A percentile compares a stretch with the other conserved stretches of the same genome.
phyloP scores from a whole-genome alignment of 441 rosid species.

The Populus hybrid region DNA sequence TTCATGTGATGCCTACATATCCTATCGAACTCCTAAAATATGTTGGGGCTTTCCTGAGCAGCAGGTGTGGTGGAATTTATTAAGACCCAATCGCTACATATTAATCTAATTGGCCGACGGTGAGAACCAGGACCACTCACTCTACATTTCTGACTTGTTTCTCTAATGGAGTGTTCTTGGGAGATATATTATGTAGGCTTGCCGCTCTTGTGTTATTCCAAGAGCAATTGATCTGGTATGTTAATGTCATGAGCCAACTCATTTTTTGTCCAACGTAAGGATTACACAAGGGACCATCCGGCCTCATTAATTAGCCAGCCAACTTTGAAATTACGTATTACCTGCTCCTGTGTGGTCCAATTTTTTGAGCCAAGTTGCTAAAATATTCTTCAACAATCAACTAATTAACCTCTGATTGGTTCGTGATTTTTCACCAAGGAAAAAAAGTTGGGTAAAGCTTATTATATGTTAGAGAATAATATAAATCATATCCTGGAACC shows the following conservation, averaged over 20 bases:
- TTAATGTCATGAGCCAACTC: constrained; percentile 1
- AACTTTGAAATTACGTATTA: constrained; percentile 4
- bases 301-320: not conserved
- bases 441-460: not conserved
- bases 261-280: constrained; percentile 7
- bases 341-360: not conserved
- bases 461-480: too few species aligned
- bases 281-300: constrained; percentile 6
- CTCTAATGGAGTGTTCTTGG: not conserved
- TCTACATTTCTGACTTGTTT: constrained; percentile 6
- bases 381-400: not conserved
- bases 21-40: not conserved
- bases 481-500: too few species aligned
- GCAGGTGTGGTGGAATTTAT: not conserved
- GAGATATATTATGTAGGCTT: not conserved
- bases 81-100: not conserved
- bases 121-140: not conserved
- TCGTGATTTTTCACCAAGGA: not conserved
- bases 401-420: not conserved
- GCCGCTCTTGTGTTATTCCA: not conserved
- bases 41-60: not conserved
- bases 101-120: not conserved
- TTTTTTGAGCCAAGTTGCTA: not conserved
- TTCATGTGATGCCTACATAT: constrained; percentile 7
- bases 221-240: not conserved